Evolutionary conservation across 2,329 filamentous ascomycete genomes (phyloP), one percentile per base, ranked within the genome.

Genomic region (Pseudogymnoascus verrucosus): DNA sequence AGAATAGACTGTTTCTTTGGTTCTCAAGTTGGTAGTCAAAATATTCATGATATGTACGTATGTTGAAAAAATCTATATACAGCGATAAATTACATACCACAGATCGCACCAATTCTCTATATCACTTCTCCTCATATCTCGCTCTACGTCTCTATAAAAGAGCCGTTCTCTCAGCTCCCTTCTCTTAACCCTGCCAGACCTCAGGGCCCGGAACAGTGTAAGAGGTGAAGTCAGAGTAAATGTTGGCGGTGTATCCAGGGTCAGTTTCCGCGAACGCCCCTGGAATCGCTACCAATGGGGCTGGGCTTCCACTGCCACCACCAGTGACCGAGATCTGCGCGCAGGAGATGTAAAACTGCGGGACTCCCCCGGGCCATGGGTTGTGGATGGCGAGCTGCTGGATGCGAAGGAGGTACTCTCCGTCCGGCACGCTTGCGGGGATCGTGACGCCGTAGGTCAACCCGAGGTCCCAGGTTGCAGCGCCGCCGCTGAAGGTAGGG

Each of bases 331-430:
- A 70, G 2, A 73, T 59, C 57, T 73, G 71, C 0, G 71, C 71
- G 40, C 72, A 73, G 12, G 64, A 65, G 44, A 72, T 69, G 44
- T 74, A 74, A 65, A 72, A 74, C 62, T 68, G 65, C 6, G 65
- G 65, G 23, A 64, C 62, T 23, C 63, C 63, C 14, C 51, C 63
- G 8, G 65, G 64, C 39, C 67, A 63, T 8, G 69, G 54, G 8
- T 62, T 65, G 64, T 70, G 69, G n/a, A 71, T 66, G 26, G 66
- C 69, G 2, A 71, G 64, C 65, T 69, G 69, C 59, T 70, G 69
- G 60, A 68, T 68, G 26, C 69, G 66, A 14, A 71, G 66, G 14
- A 71, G 64, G 60, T 71, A 71, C 26, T 70, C 69, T 36, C 69
- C 69, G 44, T 65, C 65, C 3, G 65, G 62, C 8, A 72, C 62